Conservation (phyloP, 495 filamentous ascomycete species). For the Aspergillus sclerotioniger region DNA sequence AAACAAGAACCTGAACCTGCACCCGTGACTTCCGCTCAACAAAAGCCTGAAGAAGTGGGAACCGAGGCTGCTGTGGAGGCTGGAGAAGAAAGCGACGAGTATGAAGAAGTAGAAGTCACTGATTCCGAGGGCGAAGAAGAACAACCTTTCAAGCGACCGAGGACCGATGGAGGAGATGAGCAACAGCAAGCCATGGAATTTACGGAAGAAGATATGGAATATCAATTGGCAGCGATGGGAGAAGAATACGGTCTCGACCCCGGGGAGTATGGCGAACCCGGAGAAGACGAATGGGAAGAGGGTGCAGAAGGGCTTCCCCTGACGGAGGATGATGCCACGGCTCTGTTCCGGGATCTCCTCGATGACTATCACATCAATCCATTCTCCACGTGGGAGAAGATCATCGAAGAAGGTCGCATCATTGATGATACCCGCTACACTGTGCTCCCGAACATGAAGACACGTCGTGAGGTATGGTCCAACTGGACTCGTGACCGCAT, state of each 20-base stretch:
- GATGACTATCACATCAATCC: constrained; percentile 80
- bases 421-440: constrained; percentile 86
- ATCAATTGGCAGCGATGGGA: constrained; percentile 84
- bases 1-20: constrained; percentile 9
- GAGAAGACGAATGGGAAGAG: constrained; percentile 66
- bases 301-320: constrained; percentile 65
- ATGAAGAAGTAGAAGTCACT: constrained; percentile 87
- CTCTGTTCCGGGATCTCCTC: constrained; percentile 82
- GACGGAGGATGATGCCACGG: constrained; percentile 64
- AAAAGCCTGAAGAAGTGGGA: constrained; percentile 9
- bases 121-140: constrained; percentile 59
- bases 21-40: neutral
- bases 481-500: constrained; percentile 78
- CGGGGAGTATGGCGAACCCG: constrained; percentile 68
- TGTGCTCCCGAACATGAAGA: constrained; percentile 73
- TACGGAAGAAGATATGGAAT: constrained; percentile 91
- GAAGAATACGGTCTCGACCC: constrained; percentile 69
- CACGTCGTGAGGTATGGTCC: constrained; percentile 75
- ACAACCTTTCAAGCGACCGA: constrained; percentile 62
- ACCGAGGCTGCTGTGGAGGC: constrained; percentile 8
- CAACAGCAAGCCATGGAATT: constrained; percentile 75
- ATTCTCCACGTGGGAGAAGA: constrained; percentile 86
- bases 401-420: constrained; percentile 78
- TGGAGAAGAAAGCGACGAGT: constrained; percentile 61
- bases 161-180: constrained; percentile 54